Percentiles rank a stretch among this genome's conserved stretches.
phyloP scores from a whole-genome alignment of 495 filamentous ascomycete genomes.

The Penicillium cataractarum region DNA sequence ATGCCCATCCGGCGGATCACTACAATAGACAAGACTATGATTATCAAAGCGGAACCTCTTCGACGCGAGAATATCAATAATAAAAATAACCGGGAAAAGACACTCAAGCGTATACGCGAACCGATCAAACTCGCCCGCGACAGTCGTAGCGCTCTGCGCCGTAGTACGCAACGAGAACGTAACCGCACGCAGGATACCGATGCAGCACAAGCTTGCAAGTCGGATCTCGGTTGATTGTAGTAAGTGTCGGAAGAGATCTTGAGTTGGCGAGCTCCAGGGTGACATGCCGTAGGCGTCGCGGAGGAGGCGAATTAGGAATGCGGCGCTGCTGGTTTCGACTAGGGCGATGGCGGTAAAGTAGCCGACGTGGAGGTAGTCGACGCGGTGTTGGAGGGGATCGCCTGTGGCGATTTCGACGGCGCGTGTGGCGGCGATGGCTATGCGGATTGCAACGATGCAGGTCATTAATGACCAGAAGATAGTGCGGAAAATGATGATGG shows the following conservation, averaged over 20 bases:
- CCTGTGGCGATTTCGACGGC: constrained; percentile 3
- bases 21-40: neutral
- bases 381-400: neutral
- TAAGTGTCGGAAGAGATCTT: constrained; percentile 1
- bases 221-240: constrained; percentile 5
- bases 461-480: constrained; percentile 4
- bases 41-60: neutral
- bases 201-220: neutral
- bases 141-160: neutral
- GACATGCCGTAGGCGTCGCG: constrained; percentile 3
- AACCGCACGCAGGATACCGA: constrained; percentile 1
- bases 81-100: neutral
- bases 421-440: constrained; percentile 1
- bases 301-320: constrained; percentile 1
- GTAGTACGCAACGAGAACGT: neutral
- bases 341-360: constrained; percentile 8
- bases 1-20: constrained; percentile 1
- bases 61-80: constrained; percentile 7
- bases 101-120: constrained; percentile 4
- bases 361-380: constrained; percentile 9
- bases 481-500: neutral
- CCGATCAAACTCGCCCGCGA: neutral
- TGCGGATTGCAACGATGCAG: neutral
- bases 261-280: constrained; percentile 4
- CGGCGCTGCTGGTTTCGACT: constrained; percentile 1